These are phyloP conservation scores for Cronartium quercuum DNA, from an alignment of 1,284 basidiomycete genomes.

Conservation along the genomic window DNA sequence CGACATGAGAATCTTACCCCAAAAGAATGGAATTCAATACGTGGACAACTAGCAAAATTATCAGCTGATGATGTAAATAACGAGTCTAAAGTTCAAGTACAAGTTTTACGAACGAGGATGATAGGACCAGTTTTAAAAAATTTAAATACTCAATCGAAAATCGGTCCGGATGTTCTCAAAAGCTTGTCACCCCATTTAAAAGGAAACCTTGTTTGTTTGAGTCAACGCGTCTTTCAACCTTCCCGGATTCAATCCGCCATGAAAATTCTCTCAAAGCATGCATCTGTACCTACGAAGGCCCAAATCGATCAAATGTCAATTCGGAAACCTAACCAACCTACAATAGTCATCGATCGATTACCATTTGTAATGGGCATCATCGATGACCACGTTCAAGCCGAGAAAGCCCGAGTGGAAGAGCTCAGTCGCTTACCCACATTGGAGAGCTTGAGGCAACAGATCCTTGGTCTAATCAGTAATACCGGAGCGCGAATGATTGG, in stretches of 20 bases:
- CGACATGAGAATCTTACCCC: slow-evolving; percentile 14
- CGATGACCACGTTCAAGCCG: neutral
- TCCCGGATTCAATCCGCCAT: neutral
- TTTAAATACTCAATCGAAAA: neutral
- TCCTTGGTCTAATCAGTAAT: neutral
- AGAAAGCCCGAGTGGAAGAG: neutral
- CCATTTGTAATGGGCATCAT: slow-evolving; percentile 7
- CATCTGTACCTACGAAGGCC: neutral
- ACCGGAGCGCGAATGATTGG: neutral
- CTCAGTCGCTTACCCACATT: neutral
- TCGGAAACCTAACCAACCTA: neutral
- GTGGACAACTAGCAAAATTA: slow-evolving; percentile 18
- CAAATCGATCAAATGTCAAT: neutral
- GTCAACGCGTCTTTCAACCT: neutral
- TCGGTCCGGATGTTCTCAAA: neutral
- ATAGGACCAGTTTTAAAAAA: slow-evolving; percentile 21
- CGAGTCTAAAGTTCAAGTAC: neutral
- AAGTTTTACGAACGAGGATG: slow-evolving; percentile 30
- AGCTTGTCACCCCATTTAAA: neutral
- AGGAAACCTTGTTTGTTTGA: neutral
- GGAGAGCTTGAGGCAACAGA: neutral
- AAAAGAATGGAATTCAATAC: slow-evolving; percentile 37
- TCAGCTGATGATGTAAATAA: slow-evolving; percentile 2
- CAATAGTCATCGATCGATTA: neutral
- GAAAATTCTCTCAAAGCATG: neutral